Evolutionary conservation across 345 rosid genomes (phyloP), one percentile per base, ranked within the genome.

Genomic region (Isatis tinctoria): DNA sequence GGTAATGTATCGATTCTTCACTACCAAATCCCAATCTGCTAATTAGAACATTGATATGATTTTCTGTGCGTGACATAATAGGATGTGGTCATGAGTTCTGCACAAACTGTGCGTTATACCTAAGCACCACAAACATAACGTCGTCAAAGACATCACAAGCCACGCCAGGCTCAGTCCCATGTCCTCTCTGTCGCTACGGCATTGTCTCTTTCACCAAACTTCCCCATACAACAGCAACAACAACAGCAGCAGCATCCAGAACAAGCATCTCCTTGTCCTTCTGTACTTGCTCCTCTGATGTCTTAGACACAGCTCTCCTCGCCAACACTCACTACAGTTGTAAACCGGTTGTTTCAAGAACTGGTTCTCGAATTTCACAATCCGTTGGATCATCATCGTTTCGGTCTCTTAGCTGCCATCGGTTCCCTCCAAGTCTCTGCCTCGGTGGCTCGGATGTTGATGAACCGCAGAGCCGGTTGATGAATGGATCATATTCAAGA

Each of bases 61-160:
- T n/a, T 0, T 35, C 4, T 76, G 35, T 65, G 26, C 33, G 43
- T 74, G 36, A 54, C 65, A 39, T 59, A 58, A 83, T 87, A 95
- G 93, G 99, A 36, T 95, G 97, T 67, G 89, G 81, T 70, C 97
- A 92, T 36, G 97, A 91, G 78, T 95, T 91, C 82, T 92, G 97
- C 78, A 87, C 90, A 10, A 81, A 85, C 45, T 92, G 97, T 75
- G 96, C 97, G 24, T 78, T 95, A 18, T 92, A 92, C 83, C 86
- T 95, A 52, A 90, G 98, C 78, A 92, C 90, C 8, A 82, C 96
- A 70, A 85, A 76, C 75, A 80, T 83, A 74, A 39, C 88, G 48
- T 73, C 88, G 5, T 33, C 77, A 11, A 81, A 67, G 6, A 74
- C 75, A 41, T 79, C 84, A 60, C 79, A 78, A 72, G 88, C 88